phyloP scores from a whole-genome alignment of 768 basidiomycete genomes.

The Termitomyces sp. region DNA sequence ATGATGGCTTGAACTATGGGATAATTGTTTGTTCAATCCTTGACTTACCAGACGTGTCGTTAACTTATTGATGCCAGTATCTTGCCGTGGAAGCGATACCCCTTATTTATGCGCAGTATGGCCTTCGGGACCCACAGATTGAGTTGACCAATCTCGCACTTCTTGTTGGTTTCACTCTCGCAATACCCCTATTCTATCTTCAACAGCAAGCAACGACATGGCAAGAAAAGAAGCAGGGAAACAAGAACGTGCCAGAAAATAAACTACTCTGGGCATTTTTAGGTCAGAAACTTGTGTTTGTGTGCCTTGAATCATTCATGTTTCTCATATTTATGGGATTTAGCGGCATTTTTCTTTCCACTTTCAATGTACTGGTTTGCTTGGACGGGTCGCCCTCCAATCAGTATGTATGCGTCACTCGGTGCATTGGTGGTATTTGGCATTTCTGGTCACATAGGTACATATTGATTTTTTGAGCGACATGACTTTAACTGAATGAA shows the following conservation, averaged over 20 bases:
- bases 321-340: neutral
- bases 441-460: slow-evolving; percentile 17
- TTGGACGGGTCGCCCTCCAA: slow-evolving; percentile 14
- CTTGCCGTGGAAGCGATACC: slow-evolving; percentile 17
- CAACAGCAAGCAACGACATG: slow-evolving; percentile 4
- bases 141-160: slow-evolving; percentile 13
- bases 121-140: slow-evolving; percentile 10
- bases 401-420: slow-evolving; percentile 16
- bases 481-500: neutral
- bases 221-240: slow-evolving; percentile 14
- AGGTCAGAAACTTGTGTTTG: neutral
- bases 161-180: slow-evolving; percentile 13
- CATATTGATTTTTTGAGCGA: neutral
- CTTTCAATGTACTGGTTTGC: slow-evolving; percentile 20
- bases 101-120: slow-evolving; percentile 16
- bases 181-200: slow-evolving; percentile 15
- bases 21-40: slow-evolving; percentile 12
- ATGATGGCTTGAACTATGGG: slow-evolving; percentile 17
- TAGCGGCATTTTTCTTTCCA: slow-evolving; percentile 17
- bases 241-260: slow-evolving; percentile 14
- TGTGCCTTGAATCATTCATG: too few relatives aligned
- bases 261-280: slow-evolving; percentile 18
- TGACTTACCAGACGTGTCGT: neutral
- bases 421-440: slow-evolving; percentile 14
- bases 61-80: slow-evolving; percentile 9